phyloP scores from a whole-genome alignment of 2,329 filamentous ascomycete species.

The Chalaropsis ovoidea region DNA sequence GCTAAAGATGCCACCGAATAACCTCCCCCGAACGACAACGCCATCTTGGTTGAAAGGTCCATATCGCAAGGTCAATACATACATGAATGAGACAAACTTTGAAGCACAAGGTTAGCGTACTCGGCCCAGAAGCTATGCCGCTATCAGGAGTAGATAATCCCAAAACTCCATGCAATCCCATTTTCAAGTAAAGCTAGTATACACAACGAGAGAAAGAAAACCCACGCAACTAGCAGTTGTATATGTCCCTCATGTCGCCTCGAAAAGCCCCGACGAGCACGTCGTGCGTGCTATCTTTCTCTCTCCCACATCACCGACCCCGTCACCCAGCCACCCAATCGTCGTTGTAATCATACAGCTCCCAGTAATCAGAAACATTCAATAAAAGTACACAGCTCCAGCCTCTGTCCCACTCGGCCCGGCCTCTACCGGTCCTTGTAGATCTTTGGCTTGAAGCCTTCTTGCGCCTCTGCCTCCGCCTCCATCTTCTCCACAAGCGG shows the following conservation, averaged over 20 bases:
- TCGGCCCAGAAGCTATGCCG: neutral
- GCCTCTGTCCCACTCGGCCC: neutral
- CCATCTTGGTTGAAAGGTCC: neutral
- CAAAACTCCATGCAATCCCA: slow-evolving; percentile 20
- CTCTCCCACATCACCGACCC: neutral
- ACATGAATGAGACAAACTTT: neutral
- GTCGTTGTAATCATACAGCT: slow-evolving; percentile 9
- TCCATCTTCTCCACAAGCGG: slow-evolving; percentile 60
- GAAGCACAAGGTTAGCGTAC: neutral
- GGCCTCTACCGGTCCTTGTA: slow-evolving; percentile 65
- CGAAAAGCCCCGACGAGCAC: neutral
- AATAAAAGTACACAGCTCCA: slow-evolving; percentile 17
- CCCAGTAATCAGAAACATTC: neutral
- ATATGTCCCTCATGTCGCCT: neutral
- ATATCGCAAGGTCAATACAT: neutral
- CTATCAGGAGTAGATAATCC: slow-evolving; percentile 14
- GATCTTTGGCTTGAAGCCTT: slow-evolving; percentile 89
- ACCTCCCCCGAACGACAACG: neutral
- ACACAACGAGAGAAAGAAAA: slow-evolving; percentile 1
- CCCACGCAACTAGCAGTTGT: neutral
- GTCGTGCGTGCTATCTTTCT: neutral
- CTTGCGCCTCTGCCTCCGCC: slow-evolving; percentile 65
- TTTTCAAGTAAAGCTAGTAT: slow-evolving; percentile 19
- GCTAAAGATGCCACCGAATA: neutral
- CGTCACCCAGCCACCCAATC: neutral